Percentiles rank a stretch among this genome's conserved stretches.
Evolutionary conservation across 2,329 filamentous ascomycete species (phyloP).

Genomic region (Exophiala xenobiotica): DNA sequence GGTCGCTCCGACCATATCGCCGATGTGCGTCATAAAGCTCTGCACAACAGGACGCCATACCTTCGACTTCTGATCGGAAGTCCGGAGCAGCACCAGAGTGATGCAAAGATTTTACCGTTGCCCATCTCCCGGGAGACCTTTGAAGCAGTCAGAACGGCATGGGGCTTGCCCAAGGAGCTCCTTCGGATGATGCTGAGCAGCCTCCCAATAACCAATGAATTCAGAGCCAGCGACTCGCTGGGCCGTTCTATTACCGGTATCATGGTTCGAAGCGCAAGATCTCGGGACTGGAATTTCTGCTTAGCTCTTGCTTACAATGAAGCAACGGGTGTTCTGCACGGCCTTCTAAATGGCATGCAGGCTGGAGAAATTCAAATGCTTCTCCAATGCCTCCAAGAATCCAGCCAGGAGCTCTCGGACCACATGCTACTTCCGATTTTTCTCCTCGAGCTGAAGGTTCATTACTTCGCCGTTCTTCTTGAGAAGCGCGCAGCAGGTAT

Average conservation of each 20-base stretch:
- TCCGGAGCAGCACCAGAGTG: constrained; percentile 15
- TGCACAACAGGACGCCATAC: too few species aligned
- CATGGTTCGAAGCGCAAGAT: constrained; percentile 19
- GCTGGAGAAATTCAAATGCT: constrained; percentile 8
- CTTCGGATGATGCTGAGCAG: constrained; percentile 23
- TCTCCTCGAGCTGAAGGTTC: constrained; percentile 18
- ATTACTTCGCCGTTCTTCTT: constrained; percentile 20
- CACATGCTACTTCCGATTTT: constrained; percentile 17
- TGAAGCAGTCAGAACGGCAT: constrained; percentile 11
- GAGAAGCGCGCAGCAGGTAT: constrained; percentile 17
- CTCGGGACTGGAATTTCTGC: constrained; percentile 23
- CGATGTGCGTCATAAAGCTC: too few species aligned
- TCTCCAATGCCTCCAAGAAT: constrained; percentile 12
- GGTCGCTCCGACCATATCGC: too few species aligned
- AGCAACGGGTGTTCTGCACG: neutral
- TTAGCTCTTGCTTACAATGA: constrained; percentile 13
- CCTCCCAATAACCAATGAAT: constrained; percentile 12
- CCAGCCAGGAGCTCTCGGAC: constrained; percentile 3
- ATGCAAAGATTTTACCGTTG: constrained; percentile 18
- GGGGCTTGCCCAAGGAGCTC: constrained; percentile 15
- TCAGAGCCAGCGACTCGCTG: neutral
- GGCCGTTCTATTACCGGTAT: constrained; percentile 8
- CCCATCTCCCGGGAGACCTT: constrained; percentile 14
- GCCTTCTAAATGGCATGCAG: constrained; percentile 18
- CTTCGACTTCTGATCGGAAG: constrained; percentile 13